Conservation (phyloP, 2,329 filamentous ascomycete species). For the Penicillium italicum region DNA sequence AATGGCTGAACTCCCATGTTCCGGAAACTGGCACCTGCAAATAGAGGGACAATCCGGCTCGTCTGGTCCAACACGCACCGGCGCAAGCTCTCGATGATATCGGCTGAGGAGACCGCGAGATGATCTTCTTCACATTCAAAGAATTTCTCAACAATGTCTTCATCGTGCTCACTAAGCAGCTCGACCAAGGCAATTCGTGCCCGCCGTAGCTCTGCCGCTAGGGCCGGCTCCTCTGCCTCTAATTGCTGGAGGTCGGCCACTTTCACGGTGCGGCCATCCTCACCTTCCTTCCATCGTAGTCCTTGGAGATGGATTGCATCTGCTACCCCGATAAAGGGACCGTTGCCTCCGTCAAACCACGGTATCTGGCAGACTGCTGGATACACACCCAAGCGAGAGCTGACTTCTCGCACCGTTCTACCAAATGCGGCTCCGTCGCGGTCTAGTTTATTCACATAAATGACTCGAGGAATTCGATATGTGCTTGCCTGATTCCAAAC, state of each 20-base stretch:
- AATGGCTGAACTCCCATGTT: conserved; percentile 93
- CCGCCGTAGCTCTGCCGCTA: conserved; percentile 65
- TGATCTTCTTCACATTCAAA: conserved; percentile 73
- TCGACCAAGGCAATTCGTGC: conserved; percentile 79
- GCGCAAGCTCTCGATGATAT: conserved; percentile 71
- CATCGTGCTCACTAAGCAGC: conserved; percentile 81
- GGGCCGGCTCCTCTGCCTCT: conserved; percentile 45
- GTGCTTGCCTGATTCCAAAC: conserved; percentile 89
- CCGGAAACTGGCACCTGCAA: conserved; percentile 86
- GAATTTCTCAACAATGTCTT: conserved; percentile 78
- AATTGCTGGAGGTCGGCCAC: conserved; percentile 56
- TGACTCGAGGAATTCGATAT: conserved; percentile 77
- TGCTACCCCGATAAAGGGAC: conserved; percentile 75
- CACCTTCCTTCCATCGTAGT: conserved; percentile 66
- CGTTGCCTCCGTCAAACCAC: conserved; percentile 75
- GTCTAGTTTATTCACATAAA: conserved; percentile 83
- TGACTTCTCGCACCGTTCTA: conserved; percentile 80
- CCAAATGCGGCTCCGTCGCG: conserved; percentile 78
- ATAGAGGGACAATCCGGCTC: conserved; percentile 76
- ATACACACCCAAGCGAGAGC: conserved; percentile 72
- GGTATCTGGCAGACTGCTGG: conserved; percentile 92
- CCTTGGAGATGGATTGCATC: conserved; percentile 75
- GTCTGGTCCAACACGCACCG: conserved; percentile 63
- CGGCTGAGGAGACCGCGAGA: conserved; percentile 59
- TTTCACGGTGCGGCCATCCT: conserved; percentile 61